Evolutionary conservation across 2,329 filamentous ascomycete species (phyloP), one percentile per base, ranked within the genome.

Genomic region (Botrytis pseudocinerea): DNA sequence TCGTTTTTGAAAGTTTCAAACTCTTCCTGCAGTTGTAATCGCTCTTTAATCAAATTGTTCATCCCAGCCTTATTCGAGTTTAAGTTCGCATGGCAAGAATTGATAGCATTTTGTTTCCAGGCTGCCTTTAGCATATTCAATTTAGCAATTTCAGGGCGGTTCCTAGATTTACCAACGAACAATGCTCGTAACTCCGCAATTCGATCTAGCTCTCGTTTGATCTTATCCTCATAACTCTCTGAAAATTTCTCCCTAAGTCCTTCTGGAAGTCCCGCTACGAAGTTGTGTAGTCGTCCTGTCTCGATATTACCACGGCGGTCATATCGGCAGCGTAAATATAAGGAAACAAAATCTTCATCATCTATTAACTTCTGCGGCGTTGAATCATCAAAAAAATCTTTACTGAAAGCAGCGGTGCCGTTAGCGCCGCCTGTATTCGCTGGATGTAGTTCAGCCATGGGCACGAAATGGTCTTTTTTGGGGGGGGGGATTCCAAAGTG

Each of bases 161-260:
- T 51, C 0, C 48, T 51, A 2, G 4, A 0, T 51, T 6, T 51
- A 0, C 25, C 48, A 1, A 3, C 25, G 2, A 51, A 51, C n/a
- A 51, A 0, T 51, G 25, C 25, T 51, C 48, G 48, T 16, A 51
- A 51, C 6, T 51, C 48, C 2, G 48, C 4, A 51, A 51, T 51
- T 3, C 12, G 48, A 16, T 51, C 48, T 16, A 51, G 12, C 14
- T 51, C 48, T 7, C 0, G 25, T 0, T 51, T 51, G 25, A n/a
- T 51, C 25, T 14, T 16, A 2, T 16, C 0, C 25, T 0, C 0
- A n/a, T 51, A 51, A 0, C n/a, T 0, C 0, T 7, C 1, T n/a
- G 48, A 10, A 2, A 51, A 16, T 14, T 1, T 1, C 12, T n/a
- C 2, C 4, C 5, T n/a, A 0, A n/a, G n/a, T 0, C 0, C 48